Evolutionary conservation across 2,329 filamentous ascomycete species (phyloP), one percentile per base, ranked within the genome.

Genomic region (Exserohilum rostratum): DNA sequence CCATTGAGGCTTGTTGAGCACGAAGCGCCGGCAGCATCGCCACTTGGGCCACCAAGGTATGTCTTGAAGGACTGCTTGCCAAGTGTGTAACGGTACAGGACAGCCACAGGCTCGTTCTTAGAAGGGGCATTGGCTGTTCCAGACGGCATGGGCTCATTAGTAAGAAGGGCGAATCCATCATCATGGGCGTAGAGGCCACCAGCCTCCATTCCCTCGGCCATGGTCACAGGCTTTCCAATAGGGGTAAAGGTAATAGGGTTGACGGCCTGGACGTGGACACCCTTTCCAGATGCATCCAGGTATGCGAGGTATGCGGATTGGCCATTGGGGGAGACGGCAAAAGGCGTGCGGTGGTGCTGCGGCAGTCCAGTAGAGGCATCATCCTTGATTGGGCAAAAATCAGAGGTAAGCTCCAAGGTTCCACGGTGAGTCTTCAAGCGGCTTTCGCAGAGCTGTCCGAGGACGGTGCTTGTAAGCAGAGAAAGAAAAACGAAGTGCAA

Each of bases 151-250:
- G 78, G 77, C 66, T 85, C 83, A 72, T 85, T 85, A 25, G 83
- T 85, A 44, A 87, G 71, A 25, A 87, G 71, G n/a, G 85, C 84
- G 57, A 87, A 87, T 2, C 85, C 85, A 67, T 87, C 84, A 58
- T 85, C 77, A 64, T 87, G 85, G 13, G 84, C 85, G 38, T 87
- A 82, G 1, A 87, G 78, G 40, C 85, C 85, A 48, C 83, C 83
- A 61, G 75, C 76, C 72, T 87, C 85, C 62, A 84, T 82, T 34
- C 78, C 84, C 12, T 79, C 78, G n/a, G 77, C 64, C 34, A 87
- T 72, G 0, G 82, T 83, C 3, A 86, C 76, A 0, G 79, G 70
- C 22, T 76, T 77, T 6, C 84, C 85, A 9, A 81, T 80, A 12
- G 82, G 79, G 13, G 77, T 75, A 61, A 87, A 86, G 6, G 82